Evolutionary conservation across 306 rosid species (phyloP), one percentile per base, ranked within the genome.

Genomic region (Acacia confusa): DNA sequence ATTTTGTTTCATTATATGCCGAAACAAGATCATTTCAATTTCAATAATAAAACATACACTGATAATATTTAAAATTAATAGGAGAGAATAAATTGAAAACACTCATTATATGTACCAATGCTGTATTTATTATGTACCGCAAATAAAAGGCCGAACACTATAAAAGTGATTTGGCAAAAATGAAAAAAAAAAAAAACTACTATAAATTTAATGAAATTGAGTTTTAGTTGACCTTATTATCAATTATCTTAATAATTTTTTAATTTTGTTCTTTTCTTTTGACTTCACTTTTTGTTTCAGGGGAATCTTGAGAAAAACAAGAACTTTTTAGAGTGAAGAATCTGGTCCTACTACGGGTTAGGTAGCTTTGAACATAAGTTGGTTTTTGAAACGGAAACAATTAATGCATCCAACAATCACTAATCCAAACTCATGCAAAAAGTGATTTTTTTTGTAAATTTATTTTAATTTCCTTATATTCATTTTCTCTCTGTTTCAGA

Each of bases 321-420:
- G 45, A 74, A 44, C 48, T 74, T 78, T 75, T 75, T 47, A 52
- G 15, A 52, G 15, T 66, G 65, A 52, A 74, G 75, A 83, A 74
- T 82, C 83, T 85, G 85, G 86, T 80, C 81, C 82, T 32, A 30
- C 82, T 25, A 25, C 58, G 72, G 55, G 86, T 81, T 86, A 58
- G 86, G 87, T 84, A 36, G 82, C 30, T 28, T 2, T 72, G 65
- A 9, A 24, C 5, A 19, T 24, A 10, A 50, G 2, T 66, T 47
- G 40, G 25, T 38, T 7, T 7, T 15, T 38, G 24, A 84, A 48
- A 70, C 77, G 30, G 57, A 40, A 57, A 74, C 66, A 50, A 15
- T 16, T 50, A 13, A 14, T 74, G 20, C 82, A 47, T 74, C 66
- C 69, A 50, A 43, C 34, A 34, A 7, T 44, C 16, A 24, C 14